Conservation (phyloP, 345 rosid genomes). For the Orychophragmus violaceus region DNA sequence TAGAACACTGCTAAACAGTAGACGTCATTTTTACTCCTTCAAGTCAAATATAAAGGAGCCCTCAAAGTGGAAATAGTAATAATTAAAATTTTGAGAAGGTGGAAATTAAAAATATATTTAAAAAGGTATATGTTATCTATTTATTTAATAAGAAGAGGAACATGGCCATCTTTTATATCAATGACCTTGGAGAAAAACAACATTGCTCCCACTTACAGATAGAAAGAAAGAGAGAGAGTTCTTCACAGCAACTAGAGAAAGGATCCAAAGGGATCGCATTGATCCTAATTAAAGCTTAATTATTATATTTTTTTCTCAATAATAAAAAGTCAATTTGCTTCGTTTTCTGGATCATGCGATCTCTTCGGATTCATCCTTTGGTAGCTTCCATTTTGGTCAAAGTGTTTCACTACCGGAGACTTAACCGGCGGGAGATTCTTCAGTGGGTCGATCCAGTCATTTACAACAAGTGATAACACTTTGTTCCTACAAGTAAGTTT, state of each 20-base stretch:
- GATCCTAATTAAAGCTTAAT: slow-evolving; percentile 51
- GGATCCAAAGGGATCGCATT: slow-evolving; percentile 99
- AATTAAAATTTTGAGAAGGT: slow-evolving; percentile 1
- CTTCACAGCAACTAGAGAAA: slow-evolving; percentile 53
- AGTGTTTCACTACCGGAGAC: not conserved
- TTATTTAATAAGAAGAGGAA: slow-evolving; percentile 30
- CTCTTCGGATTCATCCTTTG: slow-evolving; percentile 83
- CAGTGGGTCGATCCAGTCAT: not conserved
- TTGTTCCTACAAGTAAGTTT: slow-evolving; percentile 22
- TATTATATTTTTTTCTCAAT: not conserved
- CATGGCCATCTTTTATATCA: slow-evolving; percentile 41
- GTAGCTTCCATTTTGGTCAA: slow-evolving; percentile 39
- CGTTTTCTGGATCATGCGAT: slow-evolving; percentile 72
- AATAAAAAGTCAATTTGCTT: not conserved
- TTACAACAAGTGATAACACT: not conserved
- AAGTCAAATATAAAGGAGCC: slow-evolving; percentile 18
- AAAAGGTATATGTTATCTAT: not conserved
- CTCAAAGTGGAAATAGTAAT: slow-evolving; percentile 11
- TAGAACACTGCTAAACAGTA: no score
- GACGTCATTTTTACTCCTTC: slow-evolving; percentile 15
- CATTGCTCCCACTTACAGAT: slow-evolving; percentile 31
- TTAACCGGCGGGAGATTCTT: slow-evolving; percentile 2
- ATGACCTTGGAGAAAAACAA: slow-evolving; percentile 30
- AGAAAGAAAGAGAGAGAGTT: slow-evolving; percentile 16
- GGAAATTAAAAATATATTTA: not conserved